A percentile compares a stretch with the other conserved stretches of the same genome.
These are phyloP conservation scores for Aspergillus aculeatinus DNA, from an alignment of 2,329 filamentous ascomycete genomes.

Conservation along the genomic window DNA sequence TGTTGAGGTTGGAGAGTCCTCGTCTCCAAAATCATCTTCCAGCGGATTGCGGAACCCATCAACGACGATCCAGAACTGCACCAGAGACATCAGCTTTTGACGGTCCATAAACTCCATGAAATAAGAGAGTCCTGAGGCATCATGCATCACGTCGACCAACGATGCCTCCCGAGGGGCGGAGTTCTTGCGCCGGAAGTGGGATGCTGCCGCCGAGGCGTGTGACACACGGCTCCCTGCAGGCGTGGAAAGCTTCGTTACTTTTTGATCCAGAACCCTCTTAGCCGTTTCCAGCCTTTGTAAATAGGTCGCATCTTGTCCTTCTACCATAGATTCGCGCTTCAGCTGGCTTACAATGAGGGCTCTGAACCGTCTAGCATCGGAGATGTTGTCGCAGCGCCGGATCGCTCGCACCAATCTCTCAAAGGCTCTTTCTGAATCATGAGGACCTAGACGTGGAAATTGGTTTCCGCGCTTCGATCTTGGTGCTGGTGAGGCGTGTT, in stretches of 20 bases:
- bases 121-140: slow-evolving; percentile 87
- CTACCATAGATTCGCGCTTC: slow-evolving; percentile 75
- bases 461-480: slow-evolving; percentile 63
- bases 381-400: slow-evolving; percentile 82
- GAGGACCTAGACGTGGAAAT: slow-evolving; percentile 75
- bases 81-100: slow-evolving; percentile 77
- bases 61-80: slow-evolving; percentile 98
- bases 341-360: slow-evolving; percentile 91
- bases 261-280: slow-evolving; percentile 83
- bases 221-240: slow-evolving; percentile 52
- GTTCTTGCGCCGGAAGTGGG: slow-evolving; percentile 34
- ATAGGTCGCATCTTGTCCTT: slow-evolving; percentile 81
- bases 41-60: slow-evolving; percentile 93
- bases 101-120: slow-evolving; percentile 99
- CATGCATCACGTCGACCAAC: slow-evolving; percentile 81
- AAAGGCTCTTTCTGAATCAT: slow-evolving; percentile 88
- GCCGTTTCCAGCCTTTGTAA: slow-evolving; percentile 87
- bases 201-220: slow-evolving; percentile 28
- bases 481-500: slow-evolving; percentile 83
- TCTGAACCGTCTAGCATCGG: slow-evolving; percentile 86
- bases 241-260: slow-evolving; percentile 75
- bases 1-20: slow-evolving; percentile 59
- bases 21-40: slow-evolving; percentile 78
- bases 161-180: slow-evolving; percentile 70
- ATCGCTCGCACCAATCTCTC: slow-evolving; percentile 92